phyloP scores from a whole-genome alignment of 345 rosid genomes.

The Aethionema arabicum region DNA sequence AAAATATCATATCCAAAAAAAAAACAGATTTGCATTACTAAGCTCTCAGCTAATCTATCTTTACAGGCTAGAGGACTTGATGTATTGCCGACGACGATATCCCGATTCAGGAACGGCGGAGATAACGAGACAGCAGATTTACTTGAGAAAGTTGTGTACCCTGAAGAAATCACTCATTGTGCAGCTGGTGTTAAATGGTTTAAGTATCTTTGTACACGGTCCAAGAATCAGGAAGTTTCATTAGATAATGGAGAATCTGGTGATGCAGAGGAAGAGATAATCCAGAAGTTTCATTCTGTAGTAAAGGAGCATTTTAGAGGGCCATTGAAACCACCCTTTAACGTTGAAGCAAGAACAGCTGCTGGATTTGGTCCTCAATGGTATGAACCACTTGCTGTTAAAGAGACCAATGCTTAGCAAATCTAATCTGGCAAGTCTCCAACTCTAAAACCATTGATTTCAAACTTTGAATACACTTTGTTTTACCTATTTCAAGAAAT shows the following conservation, averaged over 20 bases:
- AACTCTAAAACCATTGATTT: slow-evolving; percentile 16
- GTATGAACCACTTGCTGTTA: slow-evolving; percentile 84
- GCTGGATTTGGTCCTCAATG: slow-evolving; percentile 86
- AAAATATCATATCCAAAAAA: no score
- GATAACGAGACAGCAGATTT: slow-evolving; percentile 73
- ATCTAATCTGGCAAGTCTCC: slow-evolving; percentile 15
- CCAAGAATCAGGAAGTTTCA: slow-evolving; percentile 31
- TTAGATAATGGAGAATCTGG: slow-evolving; percentile 29
- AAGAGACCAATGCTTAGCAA: slow-evolving; percentile 37
- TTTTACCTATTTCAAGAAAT: slow-evolving; percentile 5
- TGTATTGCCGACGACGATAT: slow-evolving; percentile 83
- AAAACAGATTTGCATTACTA: no score
- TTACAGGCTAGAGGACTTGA: slow-evolving; percentile 91
- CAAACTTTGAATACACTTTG: slow-evolving; percentile 13
- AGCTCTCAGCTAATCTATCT: neutral
- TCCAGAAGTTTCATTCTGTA: slow-evolving; percentile 58
- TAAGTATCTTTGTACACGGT: slow-evolving; percentile 62
- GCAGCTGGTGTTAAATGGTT: slow-evolving; percentile 96
- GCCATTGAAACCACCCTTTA: slow-evolving; percentile 93
- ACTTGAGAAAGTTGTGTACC: slow-evolving; percentile 71
- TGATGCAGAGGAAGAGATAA: slow-evolving; percentile 45
- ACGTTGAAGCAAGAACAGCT: slow-evolving; percentile 80
- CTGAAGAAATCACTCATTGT: slow-evolving; percentile 91
- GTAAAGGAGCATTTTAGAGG: slow-evolving; percentile 83
- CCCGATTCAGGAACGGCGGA: slow-evolving; percentile 78